Evolutionary conservation across 768 basidiomycete species (phyloP).

Genomic region (Russula dissimulans): DNA sequence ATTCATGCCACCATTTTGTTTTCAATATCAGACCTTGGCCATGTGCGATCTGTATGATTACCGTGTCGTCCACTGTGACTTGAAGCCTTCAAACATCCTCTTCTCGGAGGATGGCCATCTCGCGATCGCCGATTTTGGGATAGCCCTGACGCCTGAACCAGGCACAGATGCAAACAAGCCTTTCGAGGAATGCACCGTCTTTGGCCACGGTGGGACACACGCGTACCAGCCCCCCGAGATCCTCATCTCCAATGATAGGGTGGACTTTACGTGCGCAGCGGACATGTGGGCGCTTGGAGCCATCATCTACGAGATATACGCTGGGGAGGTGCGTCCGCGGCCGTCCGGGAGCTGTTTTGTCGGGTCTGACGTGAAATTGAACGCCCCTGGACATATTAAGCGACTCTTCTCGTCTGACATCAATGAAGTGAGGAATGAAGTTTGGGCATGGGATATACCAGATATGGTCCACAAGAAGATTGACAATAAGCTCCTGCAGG

Average conservation of each 20-base stretch:
- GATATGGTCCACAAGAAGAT: conserved; percentile 1
- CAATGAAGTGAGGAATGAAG: conserved; percentile 2
- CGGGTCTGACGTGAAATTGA: no score
- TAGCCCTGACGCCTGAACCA: not conserved
- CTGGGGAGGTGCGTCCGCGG: not conserved
- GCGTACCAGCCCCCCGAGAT: conserved; percentile 17
- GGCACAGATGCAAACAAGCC: not conserved
- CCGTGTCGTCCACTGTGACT: conserved; percentile 39
- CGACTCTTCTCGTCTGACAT: conserved; percentile 5
- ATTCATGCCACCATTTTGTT: no score
- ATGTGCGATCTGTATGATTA: conserved; percentile 30
- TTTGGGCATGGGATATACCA: conserved; percentile 10
- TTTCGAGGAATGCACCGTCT: not conserved
- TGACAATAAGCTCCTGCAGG: not conserved
- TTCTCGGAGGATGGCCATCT: conserved; percentile 15
- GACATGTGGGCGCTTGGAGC: conserved; percentile 17
- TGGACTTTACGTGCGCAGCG: conserved; percentile 3
- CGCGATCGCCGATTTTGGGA: conserved; percentile 19
- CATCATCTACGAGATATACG: conserved; percentile 12
- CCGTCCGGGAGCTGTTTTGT: not conserved
- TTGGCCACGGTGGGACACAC: conserved; percentile 9
- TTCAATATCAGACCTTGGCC: conserved; percentile 2
- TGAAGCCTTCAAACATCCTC: conserved; percentile 35
- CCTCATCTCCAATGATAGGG: not conserved
- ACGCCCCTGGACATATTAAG: not conserved